Evolutionary conservation across 2,329 filamentous ascomycete species (phyloP), one percentile per base, ranked within the genome.

Genomic region (Orbilia quercus): DNA sequence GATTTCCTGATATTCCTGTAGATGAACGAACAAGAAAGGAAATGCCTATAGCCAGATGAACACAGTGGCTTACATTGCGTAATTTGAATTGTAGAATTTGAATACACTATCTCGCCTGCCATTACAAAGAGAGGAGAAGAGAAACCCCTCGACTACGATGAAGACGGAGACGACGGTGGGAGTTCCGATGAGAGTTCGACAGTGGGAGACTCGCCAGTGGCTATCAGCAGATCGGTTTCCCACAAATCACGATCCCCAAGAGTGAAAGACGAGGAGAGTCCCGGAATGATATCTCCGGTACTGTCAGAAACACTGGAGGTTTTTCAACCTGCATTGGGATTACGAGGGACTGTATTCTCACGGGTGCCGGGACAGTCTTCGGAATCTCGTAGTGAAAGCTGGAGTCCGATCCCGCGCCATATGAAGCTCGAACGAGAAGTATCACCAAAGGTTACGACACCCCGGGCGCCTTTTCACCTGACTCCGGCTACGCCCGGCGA

Each of bases 201-300:
- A 59, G 67, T 72, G 67, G 67, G 67, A 72, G 38, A 53, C 36
- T 53, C 59, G 59, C 53, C 22, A 60, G 48, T 65, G 31, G 47
- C 38, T 23, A 40, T 20, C 51, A 34, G 14, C 48, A 55, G 59
- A 53, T 45, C 67, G 60, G 36, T 28, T 72, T 72, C 66, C 64
- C 40, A 71, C 66, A 50, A 55, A 2, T 65, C 59, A 36, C 45
- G 44, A 44, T 23, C 44, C 16, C 51, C 59, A 42, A 72, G 67
- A 60, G 23, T 47, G 31, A 45, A 18, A 48, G 53, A n/a, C n/a
- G 48, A 65, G 6, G 28, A 51, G 36, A 63, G 44, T 20, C n/a
- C 36, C 57, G n/a, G 58, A 25, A 51, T 45, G 5, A 25, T n/a
- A n/a, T 25, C 38, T 45, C 36, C 62, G 40, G 11, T 22, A 28